Evolutionary conservation across 129 eudicot species (phyloP).

Genomic region (Artemisia tridentata): DNA sequence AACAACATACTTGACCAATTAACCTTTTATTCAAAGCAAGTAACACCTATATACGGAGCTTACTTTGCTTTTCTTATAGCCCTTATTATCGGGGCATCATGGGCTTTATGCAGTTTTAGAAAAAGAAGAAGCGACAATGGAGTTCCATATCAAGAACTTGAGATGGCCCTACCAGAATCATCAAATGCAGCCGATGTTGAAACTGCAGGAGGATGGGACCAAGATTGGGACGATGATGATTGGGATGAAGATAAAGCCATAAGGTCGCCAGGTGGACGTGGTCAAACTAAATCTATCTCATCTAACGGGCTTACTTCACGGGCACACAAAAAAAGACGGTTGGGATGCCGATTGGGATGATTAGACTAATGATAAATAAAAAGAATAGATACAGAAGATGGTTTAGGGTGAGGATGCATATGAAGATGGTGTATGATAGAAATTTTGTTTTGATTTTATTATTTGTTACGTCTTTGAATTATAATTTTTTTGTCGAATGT

Average conservation of each 20-base stretch:
- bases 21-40: conserved; percentile 35
- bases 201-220: conserved; percentile 54
- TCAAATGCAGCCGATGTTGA: conserved; percentile 31
- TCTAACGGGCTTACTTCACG: conserved; percentile 32
- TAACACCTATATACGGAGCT: conserved; percentile 49
- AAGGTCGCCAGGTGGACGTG: conserved; percentile 39
- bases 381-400: conserved; percentile 24
- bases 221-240: conserved; percentile 58
- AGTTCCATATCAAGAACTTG: conserved; percentile 62
- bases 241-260: conserved; percentile 74
- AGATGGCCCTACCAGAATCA: conserved; percentile 44
- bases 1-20: conserved; percentile 32
- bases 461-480: conserved; percentile 6
- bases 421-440: conserved; percentile 29
- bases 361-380: conserved; percentile 16
- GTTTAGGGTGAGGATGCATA: neutral
- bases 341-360: conserved; percentile 41
- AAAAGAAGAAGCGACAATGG: conserved; percentile 37
- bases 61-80: conserved; percentile 41
- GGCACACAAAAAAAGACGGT: conserved; percentile 19
- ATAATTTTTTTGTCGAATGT: conserved; percentile 23
- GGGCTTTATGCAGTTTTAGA: conserved; percentile 49
- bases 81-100: conserved; percentile 43
- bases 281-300: conserved; percentile 13
- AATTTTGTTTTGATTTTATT: conserved; percentile 24